Conservation (phyloP, 257 asterid species). For the Solanum chilense region DNA sequence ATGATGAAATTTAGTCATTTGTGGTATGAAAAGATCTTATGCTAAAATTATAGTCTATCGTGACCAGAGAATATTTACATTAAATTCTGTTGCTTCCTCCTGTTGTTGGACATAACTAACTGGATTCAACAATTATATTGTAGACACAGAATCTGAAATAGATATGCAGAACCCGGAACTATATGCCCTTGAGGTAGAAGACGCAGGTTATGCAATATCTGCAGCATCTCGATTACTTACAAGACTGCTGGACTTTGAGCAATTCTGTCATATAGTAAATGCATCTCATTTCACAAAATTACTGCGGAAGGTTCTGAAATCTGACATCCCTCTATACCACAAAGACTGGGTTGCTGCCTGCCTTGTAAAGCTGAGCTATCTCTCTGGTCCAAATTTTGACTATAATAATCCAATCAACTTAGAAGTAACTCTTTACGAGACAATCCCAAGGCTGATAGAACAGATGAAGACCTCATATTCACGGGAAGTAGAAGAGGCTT, state of each 20-base stretch:
- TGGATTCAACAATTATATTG: neutral
- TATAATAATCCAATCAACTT: slow-evolving; percentile 29
- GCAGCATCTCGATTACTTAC: slow-evolving; percentile 61
- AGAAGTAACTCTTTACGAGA: slow-evolving; percentile 67
- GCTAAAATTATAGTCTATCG: neutral
- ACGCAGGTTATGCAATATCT: slow-evolving; percentile 61
- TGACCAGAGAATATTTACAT: neutral
- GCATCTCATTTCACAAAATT: slow-evolving; percentile 22
- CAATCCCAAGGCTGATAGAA: slow-evolving; percentile 66
- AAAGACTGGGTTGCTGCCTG: slow-evolving; percentile 82
- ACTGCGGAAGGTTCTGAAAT: slow-evolving; percentile 45
- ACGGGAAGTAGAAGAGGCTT: slow-evolving; percentile 44
- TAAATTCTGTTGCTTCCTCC: neutral
- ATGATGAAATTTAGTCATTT: neutral
- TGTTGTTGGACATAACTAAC: neutral
- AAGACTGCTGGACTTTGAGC: slow-evolving; percentile 40
- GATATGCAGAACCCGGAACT: slow-evolving; percentile 34
- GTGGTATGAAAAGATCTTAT: neutral
- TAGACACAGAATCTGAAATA: slow-evolving; percentile 20
- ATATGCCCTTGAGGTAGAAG: slow-evolving; percentile 48
- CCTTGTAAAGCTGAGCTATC: slow-evolving; percentile 51
- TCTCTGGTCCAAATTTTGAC: slow-evolving; percentile 18
- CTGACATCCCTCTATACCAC: slow-evolving; percentile 43
- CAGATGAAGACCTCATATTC: slow-evolving; percentile 36
- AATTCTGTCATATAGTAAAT: slow-evolving; percentile 21